A percentile compares a stretch with the other conserved stretches of the same genome.
These are phyloP conservation scores for Neolentinus lepideus DNA, from an alignment of 1,284 basidiomycete genomes.

Conservation along the genomic window DNA sequence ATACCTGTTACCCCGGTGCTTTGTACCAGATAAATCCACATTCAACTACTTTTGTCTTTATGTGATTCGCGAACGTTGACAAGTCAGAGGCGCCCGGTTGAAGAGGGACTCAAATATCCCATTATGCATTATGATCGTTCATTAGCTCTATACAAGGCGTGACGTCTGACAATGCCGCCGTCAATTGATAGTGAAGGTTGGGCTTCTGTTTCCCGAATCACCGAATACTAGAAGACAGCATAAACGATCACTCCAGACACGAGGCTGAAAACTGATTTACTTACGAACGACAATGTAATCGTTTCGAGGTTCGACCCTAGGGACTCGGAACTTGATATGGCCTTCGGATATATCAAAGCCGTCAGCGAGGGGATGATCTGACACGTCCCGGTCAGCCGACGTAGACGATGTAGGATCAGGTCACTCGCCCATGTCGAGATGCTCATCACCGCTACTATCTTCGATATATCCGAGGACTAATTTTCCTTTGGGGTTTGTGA, in stretches of 20 bases:
- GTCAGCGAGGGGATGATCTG: constrained; percentile 35
- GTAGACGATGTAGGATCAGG: neutral
- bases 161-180: neutral
- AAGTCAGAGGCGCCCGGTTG: too few relatives aligned
- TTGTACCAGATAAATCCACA: too few relatives aligned
- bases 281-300: constrained; percentile 30
- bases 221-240: constrained; percentile 26
- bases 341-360: constrained; percentile 32
- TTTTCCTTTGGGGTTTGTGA: constrained; percentile 26
- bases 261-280: constrained; percentile 9
- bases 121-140: neutral
- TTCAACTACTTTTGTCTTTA: too few relatives aligned
- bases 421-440: constrained; percentile 25
- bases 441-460: constrained; percentile 22
- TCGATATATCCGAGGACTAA: constrained; percentile 27
- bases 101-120: neutral
- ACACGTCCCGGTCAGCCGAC: neutral
- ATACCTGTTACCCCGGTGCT: too few relatives aligned
- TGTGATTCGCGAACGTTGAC: too few relatives aligned
- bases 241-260: neutral
- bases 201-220: constrained; percentile 36
- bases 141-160: neutral
- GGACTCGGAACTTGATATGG: constrained; percentile 25
- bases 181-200: constrained; percentile 25
- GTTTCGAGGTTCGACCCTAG: constrained; percentile 16